A percentile compares a stretch with the other conserved stretches of the same genome.
Conservation (phyloP, 2,329 filamentous ascomycete species). For the Magnaporthales sp. region DNA sequence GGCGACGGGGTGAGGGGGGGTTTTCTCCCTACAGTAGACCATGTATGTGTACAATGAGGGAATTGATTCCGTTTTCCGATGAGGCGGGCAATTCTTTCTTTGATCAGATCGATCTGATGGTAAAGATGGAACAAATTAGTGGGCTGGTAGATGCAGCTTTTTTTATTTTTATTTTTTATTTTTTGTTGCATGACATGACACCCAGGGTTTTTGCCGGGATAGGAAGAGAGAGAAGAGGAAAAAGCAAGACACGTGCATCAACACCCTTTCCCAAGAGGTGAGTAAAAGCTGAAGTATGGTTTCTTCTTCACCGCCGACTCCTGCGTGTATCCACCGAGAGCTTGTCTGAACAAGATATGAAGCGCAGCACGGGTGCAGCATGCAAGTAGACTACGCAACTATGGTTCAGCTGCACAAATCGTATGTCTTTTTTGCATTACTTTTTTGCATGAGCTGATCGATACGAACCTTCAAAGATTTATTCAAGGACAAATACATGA, state of each 20-base stretch:
- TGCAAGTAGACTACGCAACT: not conserved
- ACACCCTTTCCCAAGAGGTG: not conserved
- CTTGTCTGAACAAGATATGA: not conserved
- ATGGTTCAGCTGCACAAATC: not conserved
- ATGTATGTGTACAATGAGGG: not conserved
- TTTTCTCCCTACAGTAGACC: too few relatives aligned
- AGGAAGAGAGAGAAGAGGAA: too few relatives aligned
- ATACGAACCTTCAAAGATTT: not conserved
- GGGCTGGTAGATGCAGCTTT: not conserved
- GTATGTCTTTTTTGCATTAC: not conserved
- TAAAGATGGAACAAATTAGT: not conserved
- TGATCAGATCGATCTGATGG: not conserved
- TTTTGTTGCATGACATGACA: not conserved
- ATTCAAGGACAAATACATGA: not conserved
- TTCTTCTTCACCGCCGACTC: not conserved
- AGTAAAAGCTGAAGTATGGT: not conserved
- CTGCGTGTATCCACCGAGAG: not conserved
- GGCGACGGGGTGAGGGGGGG: too few relatives aligned
- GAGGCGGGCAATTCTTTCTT: not conserved
- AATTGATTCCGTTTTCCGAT: not conserved
- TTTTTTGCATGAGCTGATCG: not conserved
- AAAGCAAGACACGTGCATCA: not conserved
- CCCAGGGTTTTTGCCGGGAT: too few relatives aligned
- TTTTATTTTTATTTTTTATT: too few relatives aligned
- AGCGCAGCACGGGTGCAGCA: not conserved